phyloP scores from a whole-genome alignment of 352 stramenopile species.

The Phytophthora sp. region DNA sequence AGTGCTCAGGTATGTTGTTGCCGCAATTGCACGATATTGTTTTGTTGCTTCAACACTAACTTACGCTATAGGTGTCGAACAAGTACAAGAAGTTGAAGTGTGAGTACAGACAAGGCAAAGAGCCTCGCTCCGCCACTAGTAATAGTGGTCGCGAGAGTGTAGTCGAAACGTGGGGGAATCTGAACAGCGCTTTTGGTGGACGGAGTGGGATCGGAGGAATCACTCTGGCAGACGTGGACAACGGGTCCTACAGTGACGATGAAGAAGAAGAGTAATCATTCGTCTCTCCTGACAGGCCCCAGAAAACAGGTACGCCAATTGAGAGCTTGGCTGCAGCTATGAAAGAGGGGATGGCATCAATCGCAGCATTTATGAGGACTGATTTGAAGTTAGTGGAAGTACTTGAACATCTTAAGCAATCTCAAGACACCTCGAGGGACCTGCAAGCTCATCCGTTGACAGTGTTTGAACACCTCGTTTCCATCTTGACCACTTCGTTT shows the following conservation, averaged over 20 bases:
- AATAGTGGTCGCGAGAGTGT: slow-evolving; percentile 1
- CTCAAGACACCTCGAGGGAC: background rate
- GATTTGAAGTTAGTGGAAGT: background rate
- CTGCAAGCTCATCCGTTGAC: too few relatives aligned
- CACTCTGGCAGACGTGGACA: slow-evolving; percentile 4
- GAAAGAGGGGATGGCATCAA: slow-evolving; percentile 3
- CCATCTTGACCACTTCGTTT: background rate
- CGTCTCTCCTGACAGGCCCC: background rate
- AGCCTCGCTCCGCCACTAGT: background rate
- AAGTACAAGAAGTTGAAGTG: slow-evolving; percentile 24
- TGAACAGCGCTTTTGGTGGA: slow-evolving; percentile 9
- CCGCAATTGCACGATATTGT: background rate
- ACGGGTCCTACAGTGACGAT: background rate
- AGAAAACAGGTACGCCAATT: background rate
- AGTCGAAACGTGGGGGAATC: slow-evolving; percentile 4
- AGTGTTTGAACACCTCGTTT: too few relatives aligned
- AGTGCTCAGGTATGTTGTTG: slow-evolving; percentile 7
- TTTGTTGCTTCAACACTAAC: background rate
- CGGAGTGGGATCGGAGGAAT: background rate
- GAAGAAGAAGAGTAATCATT: background rate
- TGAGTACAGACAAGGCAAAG: slow-evolving; percentile 6
- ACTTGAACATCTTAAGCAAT: background rate
- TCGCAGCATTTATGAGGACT: background rate
- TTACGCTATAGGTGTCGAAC: slow-evolving; percentile 1
- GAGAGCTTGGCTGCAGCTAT: background rate